phyloP scores from a whole-genome alignment of 371 early-diverging fungal species.

The Mucor saturninus region DNA sequence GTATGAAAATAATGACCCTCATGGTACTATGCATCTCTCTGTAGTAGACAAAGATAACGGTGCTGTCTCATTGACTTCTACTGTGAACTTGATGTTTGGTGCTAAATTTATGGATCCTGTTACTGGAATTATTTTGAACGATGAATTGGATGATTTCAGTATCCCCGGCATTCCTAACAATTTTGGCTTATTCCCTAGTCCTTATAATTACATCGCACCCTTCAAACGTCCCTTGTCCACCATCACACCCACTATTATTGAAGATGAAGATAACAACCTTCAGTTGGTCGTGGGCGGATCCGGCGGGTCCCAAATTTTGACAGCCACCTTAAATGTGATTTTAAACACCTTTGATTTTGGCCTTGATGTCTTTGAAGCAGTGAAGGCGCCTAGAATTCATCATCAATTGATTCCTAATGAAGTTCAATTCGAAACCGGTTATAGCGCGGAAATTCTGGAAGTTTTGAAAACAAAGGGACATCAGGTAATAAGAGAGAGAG shows the following conservation, averaged over 20 bases:
- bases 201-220: conserved; percentile 85
- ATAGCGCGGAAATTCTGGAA: conserved; percentile 4
- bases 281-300: conserved; percentile 88
- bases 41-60: conserved; percentile 81
- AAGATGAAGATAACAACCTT: conserved; percentile 65
- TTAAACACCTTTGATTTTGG: conserved; percentile 77
- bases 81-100: conserved; percentile 96
- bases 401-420: conserved; percentile 91
- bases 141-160: conserved; percentile 99
- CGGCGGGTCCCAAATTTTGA: conserved; percentile 96
- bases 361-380: conserved; percentile 72
- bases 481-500: conserved; percentile 14
- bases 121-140: conserved; percentile 98
- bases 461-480: conserved; percentile 33
- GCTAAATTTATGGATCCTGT: conserved; percentile 89
- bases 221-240: conserved; percentile 94
- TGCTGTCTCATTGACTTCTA: conserved; percentile 92
- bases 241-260: conserved; percentile 87
- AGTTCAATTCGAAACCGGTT: conserved; percentile 47
- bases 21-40: conserved; percentile 98
- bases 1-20: conserved; percentile 79
- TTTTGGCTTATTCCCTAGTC: conserved; percentile 85
- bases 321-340: conserved; percentile 81
- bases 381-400: conserved; percentile 86
- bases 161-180: conserved; percentile 84